Conservation (phyloP, 768 basidiomycete species). For the Panaeolus cyanescens region DNA sequence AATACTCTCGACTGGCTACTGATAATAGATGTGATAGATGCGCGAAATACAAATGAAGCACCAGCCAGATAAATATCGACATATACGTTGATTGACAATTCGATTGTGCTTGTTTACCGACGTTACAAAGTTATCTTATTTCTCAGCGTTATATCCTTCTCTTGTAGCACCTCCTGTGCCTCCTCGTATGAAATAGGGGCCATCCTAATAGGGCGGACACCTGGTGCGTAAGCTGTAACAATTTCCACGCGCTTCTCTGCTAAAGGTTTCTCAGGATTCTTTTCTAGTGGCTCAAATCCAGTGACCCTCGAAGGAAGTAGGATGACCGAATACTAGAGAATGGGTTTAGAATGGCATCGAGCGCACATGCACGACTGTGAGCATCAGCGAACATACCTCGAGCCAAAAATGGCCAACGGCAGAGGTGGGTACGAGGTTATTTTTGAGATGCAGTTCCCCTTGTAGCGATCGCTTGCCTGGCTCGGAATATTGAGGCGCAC, state of each 20-base stretch:
- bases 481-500: constrained; percentile 14
- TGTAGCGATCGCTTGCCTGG: constrained; percentile 42
- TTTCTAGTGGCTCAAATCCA: constrained; percentile 32
- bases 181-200: constrained; percentile 51
- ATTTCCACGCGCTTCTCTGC: constrained; percentile 52
- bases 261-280: constrained; percentile 37
- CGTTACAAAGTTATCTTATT: background rate
- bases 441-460: constrained; percentile 53
- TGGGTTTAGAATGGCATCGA: no score
- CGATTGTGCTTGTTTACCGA: no score
- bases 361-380: background rate
- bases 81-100: no score
- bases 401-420: constrained; percentile 53
- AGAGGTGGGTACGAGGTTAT: constrained; percentile 55
- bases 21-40: no score
- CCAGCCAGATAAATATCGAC: no score
- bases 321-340: constrained; percentile 52
- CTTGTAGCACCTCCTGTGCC: constrained; percentile 14
- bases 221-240: constrained; percentile 50
- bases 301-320: constrained; percentile 45
- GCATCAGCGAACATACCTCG: constrained; percentile 34
- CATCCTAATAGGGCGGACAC: constrained; percentile 50
- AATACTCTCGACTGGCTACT: no score
- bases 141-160: background rate
- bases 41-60: no score